phyloP scores from a whole-genome alignment of 129 eudicot genomes.

The Helianthus tuberosus region DNA sequence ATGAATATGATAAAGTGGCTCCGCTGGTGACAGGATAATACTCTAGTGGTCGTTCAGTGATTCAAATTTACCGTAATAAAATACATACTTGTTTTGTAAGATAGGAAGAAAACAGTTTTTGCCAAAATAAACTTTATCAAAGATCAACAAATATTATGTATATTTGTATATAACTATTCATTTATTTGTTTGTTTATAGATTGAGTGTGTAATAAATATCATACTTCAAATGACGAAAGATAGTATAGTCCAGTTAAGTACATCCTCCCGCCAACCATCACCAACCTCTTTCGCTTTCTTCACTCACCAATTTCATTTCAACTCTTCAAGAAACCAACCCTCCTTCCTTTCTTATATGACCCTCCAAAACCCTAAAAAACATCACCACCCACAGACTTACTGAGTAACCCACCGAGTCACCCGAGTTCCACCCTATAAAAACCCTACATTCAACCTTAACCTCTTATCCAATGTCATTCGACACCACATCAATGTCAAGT shows the following conservation, averaged over 20 bases:
- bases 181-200: background rate
- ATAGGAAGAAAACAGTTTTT: too few relatives aligned
- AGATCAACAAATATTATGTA: too few relatives aligned
- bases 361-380: background rate
- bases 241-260: slow-evolving; percentile 25
- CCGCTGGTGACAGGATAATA: too few relatives aligned
- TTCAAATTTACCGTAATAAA: too few relatives aligned
- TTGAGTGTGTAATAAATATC: background rate
- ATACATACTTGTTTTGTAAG: too few relatives aligned
- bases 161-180: too few relatives aligned
- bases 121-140: too few relatives aligned
- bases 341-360: slow-evolving; percentile 17
- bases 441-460: background rate
- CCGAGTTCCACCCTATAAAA: slow-evolving; percentile 18
- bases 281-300: slow-evolving; percentile 36
- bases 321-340: slow-evolving; percentile 32
- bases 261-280: slow-evolving; percentile 44
- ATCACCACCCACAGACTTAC: background rate
- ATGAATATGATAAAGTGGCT: too few relatives aligned
- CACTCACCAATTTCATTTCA: slow-evolving; percentile 27
- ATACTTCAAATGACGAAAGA: slow-evolving; percentile 22
- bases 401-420: background rate
- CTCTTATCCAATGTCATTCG: slow-evolving; percentile 19
- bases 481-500: slow-evolving; percentile 28
- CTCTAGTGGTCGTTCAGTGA: too few relatives aligned